Evolutionary conservation across 1,139 yeast genomes (phyloP), one percentile per base, ranked within the genome.

Genomic region (Blastobotrys raffinosifermentans): DNA sequence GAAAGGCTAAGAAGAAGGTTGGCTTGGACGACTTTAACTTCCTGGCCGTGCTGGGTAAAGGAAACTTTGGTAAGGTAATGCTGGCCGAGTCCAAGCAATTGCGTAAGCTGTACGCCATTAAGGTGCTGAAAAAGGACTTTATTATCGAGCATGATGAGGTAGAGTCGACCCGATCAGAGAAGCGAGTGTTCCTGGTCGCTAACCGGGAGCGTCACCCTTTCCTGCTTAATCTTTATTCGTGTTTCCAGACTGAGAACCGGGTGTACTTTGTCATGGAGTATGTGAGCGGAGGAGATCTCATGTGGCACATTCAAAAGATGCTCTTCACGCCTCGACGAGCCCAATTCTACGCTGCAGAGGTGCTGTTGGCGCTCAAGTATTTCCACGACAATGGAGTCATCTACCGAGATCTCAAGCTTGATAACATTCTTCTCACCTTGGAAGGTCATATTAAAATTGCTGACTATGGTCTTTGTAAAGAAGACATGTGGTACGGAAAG

Each of bases 191-290:
- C 52, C 67, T 89, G 54, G 73, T 91, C 48, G 98, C 97, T 19
- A 91, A 89, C 54, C 77, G 77, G 49, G 93, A 87, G 45, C 77
- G 76, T 52, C 97, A 91, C 64, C 98, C 99, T 36, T 91, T 93
- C 63, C 71, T 91, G 58, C 73, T 93, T 51, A 87, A 86, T 54
- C 68, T 93, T 46, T 94, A 82, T 57, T 93, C 96, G 53, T 87
- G 97, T 57, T 91, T 91, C 74, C 99, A 91, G 65, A 91, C 98
- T 0, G 98, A 93, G 52, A 89, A 93, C 59, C 77, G 98, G 57
- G 84, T 91, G 32, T 91, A 93, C 62, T 91, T 93, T 64, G 98
- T 94, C 10, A 91, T 91, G 98, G 98, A 91, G 61, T 91, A 87
- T 56, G 81, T 91, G 38, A 80, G 94, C 9, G 99, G 98, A 41